Percentiles rank a stretch among this genome's conserved stretches.
Conservation (phyloP, 305 asterid species). For the Fraxinus albicans region DNA sequence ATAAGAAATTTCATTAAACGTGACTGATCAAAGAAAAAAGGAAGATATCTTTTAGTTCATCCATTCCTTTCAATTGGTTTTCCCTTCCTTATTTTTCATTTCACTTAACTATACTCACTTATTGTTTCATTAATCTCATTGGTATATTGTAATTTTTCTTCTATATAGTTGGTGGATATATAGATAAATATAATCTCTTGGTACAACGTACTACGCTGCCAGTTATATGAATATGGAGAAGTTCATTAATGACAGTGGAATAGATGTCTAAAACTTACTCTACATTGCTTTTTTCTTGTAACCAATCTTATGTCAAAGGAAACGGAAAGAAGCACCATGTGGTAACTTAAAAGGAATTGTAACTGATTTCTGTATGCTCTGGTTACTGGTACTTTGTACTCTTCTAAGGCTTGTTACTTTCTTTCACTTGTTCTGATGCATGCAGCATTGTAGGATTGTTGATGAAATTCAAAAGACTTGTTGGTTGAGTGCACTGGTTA, state of each 20-base stretch:
- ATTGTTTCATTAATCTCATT: neutral
- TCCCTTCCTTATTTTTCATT: neutral
- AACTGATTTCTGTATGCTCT: neutral
- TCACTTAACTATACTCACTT: neutral
- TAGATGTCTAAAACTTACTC: neutral
- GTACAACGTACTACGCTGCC: neutral
- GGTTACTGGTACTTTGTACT: neutral
- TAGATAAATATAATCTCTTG: neutral
- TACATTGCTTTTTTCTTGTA: neutral
- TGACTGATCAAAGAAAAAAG: neutral
- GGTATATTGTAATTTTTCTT: conserved; percentile 5
- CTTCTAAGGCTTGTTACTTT: neutral
- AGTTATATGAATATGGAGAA: neutral
- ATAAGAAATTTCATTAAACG: neutral
- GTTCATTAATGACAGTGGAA: neutral
- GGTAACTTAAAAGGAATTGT: neutral
- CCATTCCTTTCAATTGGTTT: neutral
- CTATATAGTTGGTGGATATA: neutral
- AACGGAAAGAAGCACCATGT: neutral
- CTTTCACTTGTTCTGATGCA: conserved; percentile 11
- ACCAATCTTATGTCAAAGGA: neutral
- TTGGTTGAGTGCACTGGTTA: neutral
- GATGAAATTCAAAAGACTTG: conserved; percentile 6
- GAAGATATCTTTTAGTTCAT: neutral
- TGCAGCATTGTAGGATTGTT: conserved; percentile 4